Evolutionary conservation across 768 basidiomycete species (phyloP).

Genomic region (Inosperma sp.): DNA sequence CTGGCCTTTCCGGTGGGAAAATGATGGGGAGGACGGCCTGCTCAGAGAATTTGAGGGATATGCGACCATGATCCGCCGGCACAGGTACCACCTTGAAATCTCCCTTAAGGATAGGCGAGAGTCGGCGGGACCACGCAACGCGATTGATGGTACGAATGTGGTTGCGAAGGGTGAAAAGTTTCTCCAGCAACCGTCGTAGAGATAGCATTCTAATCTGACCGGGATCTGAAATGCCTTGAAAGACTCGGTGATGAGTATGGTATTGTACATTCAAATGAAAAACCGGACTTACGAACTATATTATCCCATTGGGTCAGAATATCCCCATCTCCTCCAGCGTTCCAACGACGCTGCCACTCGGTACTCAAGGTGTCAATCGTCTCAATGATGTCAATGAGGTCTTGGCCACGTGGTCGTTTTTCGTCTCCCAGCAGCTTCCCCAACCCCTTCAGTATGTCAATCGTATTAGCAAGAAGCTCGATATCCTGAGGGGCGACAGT

Average conservation of each 20-base stretch:
- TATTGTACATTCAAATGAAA: background rate
- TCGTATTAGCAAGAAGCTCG: background rate
- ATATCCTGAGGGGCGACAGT: background rate
- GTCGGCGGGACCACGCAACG: background rate
- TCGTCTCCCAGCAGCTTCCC: background rate
- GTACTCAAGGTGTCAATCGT: background rate
- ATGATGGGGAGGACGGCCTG: conserved; percentile 1
- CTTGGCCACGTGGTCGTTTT: background rate
- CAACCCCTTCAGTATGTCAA: background rate
- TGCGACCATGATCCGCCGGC: background rate
- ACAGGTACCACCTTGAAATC: background rate
- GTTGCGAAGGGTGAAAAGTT: background rate
- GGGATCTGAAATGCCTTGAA: background rate
- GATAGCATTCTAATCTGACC: background rate
- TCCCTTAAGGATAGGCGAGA: conserved; percentile 1
- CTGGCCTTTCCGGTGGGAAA: background rate
- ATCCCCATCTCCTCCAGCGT: background rate
- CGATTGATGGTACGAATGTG: background rate
- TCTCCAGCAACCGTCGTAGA: background rate
- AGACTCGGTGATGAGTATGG: background rate
- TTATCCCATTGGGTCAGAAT: background rate
- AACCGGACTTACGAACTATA: background rate
- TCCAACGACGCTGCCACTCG: background rate
- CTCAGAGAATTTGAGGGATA: background rate
- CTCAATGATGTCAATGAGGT: background rate